Conservation (phyloP, 2,329 filamentous ascomycete genomes). For the Podosphaera xanthii region DNA sequence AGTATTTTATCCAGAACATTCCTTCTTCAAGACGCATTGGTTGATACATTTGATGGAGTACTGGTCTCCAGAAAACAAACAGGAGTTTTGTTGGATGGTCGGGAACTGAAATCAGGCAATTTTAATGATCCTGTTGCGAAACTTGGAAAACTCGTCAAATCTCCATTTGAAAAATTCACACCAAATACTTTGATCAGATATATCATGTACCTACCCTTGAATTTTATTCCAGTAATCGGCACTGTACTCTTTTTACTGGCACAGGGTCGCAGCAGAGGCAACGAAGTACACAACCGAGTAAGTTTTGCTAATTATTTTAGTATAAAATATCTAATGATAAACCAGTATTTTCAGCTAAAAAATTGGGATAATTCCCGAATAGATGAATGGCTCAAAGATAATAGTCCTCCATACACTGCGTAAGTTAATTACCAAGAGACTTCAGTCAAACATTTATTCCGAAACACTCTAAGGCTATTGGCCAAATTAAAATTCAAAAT, state of each 20-base stretch:
- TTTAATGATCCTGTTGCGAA: slow-evolving; percentile 27
- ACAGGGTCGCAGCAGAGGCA: slow-evolving; percentile 30
- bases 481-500: not conserved
- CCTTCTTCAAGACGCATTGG: slow-evolving; percentile 56
- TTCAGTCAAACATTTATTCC: not conserved
- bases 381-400: slow-evolving; percentile 44
- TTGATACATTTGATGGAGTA: slow-evolving; percentile 74
- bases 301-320: slow-evolving; percentile 8
- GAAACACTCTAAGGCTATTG: not conserved
- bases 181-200: slow-evolving; percentile 40
- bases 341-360: slow-evolving; percentile 79
- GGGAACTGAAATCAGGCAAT: slow-evolving; percentile 42
- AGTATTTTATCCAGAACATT: slow-evolving; percentile 41
- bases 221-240: slow-evolving; percentile 78
- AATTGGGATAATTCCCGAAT: slow-evolving; percentile 45
- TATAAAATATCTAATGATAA: slow-evolving; percentile 8
- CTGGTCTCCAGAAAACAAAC: slow-evolving; percentile 28
- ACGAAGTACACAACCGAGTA: slow-evolving; percentile 29
- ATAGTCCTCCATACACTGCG: slow-evolving; percentile 61
- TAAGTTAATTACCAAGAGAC: slow-evolving; percentile 22
- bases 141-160: slow-evolving; percentile 34
- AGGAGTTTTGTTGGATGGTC: slow-evolving; percentile 47
- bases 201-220: slow-evolving; percentile 61
- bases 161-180: slow-evolving; percentile 31
- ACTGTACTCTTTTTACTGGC: slow-evolving; percentile 59